Evolutionary conservation across 495 filamentous ascomycete genomes (phyloP), one percentile per base, ranked within the genome.

Genomic region (Barbatosphaeria neglecta): DNA sequence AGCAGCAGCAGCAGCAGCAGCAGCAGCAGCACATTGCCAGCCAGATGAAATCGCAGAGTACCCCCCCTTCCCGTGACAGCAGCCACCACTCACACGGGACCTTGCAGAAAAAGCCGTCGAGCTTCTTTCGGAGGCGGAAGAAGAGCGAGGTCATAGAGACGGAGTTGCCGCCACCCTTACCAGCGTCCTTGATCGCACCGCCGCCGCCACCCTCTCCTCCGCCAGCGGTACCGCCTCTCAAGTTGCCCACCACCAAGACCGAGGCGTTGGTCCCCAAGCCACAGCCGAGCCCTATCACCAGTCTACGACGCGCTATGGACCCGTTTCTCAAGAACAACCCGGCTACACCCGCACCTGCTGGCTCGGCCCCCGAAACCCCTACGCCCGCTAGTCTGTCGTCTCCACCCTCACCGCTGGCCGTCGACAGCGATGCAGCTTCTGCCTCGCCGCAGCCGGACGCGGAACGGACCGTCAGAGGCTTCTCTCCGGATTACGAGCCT

Each of bases 91-190:
- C 62, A 27, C 62, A 70, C 73, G 76, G 67, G 46, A 67, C 74
- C 6, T 50, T 96, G 45, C 84, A 81, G 46, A 95, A 98, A 68
- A 97, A 95, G 61, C 76, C 83, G 4, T 94, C 90, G 1, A 82
- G 81, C 0, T 96, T 98, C 70, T 96, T 98, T 65, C 75, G 92
- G 53, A 75, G 90, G 51, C 77, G 92, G 52, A 98, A 98, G 75
- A 87, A 86, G 66, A 95, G 89, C 3, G n/a, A n/a, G n/a, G 45
- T 80, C 66, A 45, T 83, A 77, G 58, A 72, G 40, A 28, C 58
- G 13, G 66, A 66, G 33, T 66, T 65, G 7, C 70, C 74, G 8
- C 55, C 67, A n/a, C 65, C 67, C 18, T 48, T 58, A 35, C 45
- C 59, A 48, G 59, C 57, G 19, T 59, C 56, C 8, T 33, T 41